Evolutionary conservation across 2,329 filamentous ascomycete genomes (phyloP).

Genomic region (Diaporthe ampelina): DNA sequence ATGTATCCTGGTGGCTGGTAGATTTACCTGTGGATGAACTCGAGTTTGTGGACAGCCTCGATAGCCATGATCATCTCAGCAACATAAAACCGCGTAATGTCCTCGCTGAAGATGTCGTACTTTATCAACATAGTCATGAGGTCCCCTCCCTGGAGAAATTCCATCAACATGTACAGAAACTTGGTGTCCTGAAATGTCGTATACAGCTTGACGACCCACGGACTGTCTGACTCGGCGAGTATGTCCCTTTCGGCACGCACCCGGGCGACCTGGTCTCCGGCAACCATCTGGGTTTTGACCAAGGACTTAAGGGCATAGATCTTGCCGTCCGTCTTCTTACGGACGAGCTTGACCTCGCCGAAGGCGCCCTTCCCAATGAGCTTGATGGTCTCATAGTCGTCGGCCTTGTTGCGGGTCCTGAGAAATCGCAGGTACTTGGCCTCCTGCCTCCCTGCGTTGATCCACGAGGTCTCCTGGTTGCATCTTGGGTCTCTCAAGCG

Average conservation of each 20-base stretch:
- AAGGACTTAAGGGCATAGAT: conserved; percentile 85
- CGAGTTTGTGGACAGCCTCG: conserved; percentile 83
- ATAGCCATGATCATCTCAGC: conserved; percentile 85
- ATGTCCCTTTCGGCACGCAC: conserved; percentile 86
- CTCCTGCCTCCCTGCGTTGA: conserved; percentile 60
- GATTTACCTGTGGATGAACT: conserved; percentile 81
- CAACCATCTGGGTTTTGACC: conserved; percentile 86
- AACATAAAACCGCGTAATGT: conserved; percentile 88
- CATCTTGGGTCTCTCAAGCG: conserved; percentile 56
- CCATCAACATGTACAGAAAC: conserved; percentile 86
- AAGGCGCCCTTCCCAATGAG: conserved; percentile 87
- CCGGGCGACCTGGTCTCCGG: conserved; percentile 84
- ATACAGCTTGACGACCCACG: conserved; percentile 85
- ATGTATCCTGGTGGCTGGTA: no score
- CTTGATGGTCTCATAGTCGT: conserved; percentile 82
- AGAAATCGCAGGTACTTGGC: conserved; percentile 81
- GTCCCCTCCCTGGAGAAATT: conserved; percentile 84
- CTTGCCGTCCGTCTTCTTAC: conserved; percentile 81
- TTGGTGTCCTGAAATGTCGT: conserved; percentile 84
- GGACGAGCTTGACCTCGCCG: conserved; percentile 83
- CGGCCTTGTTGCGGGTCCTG: conserved; percentile 76
- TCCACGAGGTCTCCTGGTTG: conserved; percentile 72
- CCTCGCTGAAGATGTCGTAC: conserved; percentile 86
- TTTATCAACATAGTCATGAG: conserved; percentile 90
- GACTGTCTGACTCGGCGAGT: conserved; percentile 83